phyloP scores from a whole-genome alignment of 2,329 filamentous ascomycete species.

The Pestalotiopsis sp. region DNA sequence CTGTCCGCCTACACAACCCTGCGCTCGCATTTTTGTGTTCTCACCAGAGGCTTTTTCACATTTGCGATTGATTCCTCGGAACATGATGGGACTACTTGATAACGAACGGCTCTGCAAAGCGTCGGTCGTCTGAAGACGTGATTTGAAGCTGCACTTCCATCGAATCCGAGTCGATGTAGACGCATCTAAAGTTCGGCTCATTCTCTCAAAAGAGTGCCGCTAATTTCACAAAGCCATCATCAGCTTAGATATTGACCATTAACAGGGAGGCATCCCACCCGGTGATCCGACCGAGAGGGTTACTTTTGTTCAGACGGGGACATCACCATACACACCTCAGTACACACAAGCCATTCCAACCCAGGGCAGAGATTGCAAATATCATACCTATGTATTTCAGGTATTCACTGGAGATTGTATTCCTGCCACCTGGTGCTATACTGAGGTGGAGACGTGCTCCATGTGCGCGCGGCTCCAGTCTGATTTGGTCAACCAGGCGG shows the following conservation, averaged over 20 bases:
- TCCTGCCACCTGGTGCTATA: not conserved
- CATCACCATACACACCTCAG: not conserved
- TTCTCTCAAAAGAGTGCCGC: not conserved
- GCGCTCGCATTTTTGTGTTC: not conserved
- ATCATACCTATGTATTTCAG: too few relatives aligned
- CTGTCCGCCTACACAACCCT: not conserved
- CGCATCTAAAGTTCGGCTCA: not conserved
- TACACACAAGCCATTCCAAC: too few relatives aligned
- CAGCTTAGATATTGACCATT: not conserved
- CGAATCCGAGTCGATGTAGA: not conserved
- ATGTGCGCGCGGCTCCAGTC: not conserved
- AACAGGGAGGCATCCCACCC: not conserved
- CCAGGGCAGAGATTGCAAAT: too few relatives aligned
- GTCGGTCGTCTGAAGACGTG: not conserved
- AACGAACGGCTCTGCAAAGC: not conserved
- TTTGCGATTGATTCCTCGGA: not conserved
- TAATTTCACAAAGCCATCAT: not conserved
- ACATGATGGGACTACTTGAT: not conserved
- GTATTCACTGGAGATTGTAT: too few relatives aligned
- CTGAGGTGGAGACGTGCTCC: not conserved
- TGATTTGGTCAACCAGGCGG: not conserved
- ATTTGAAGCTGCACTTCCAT: not conserved
- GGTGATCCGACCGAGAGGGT: not conserved
- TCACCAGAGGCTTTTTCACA: not conserved
- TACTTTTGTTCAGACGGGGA: not conserved